Conservation (phyloP, 768 basidiomycete species). For the Lactarius sanguifluus region DNA sequence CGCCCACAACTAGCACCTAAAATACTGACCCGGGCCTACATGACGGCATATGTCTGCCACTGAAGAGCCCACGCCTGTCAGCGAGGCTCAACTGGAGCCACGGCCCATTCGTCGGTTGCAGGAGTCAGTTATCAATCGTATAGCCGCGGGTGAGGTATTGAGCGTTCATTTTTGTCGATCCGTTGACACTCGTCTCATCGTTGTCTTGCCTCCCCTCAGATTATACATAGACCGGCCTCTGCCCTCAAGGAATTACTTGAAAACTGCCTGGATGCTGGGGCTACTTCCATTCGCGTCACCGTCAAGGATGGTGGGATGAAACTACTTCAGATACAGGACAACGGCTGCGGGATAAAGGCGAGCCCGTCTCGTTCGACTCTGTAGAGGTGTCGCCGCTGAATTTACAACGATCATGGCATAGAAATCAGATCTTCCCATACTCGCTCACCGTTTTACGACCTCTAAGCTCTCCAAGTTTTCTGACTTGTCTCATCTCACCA, state of each 20-base stretch:
- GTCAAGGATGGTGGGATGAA: constrained; percentile 97
- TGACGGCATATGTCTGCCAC: background rate
- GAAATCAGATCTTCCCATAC: constrained; percentile 85
- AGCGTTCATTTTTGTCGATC: constrained; percentile 20
- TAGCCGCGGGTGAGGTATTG: constrained; percentile 57
- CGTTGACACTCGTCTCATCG: constrained; percentile 35
- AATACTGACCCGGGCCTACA: background rate
- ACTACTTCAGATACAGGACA: constrained; percentile 92
- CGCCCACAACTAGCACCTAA: no score
- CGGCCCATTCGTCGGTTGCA: constrained; percentile 25
- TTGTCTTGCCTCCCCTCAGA: constrained; percentile 44
- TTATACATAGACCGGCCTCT: constrained; percentile 88
- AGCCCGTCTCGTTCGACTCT: constrained; percentile 34
- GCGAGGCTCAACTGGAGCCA: constrained; percentile 24
- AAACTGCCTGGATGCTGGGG: constrained; percentile 91
- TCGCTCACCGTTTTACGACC: constrained; percentile 94
- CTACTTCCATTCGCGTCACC: constrained; percentile 81
- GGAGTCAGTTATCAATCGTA: constrained; percentile 30
- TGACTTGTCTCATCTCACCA: constrained; percentile 79
- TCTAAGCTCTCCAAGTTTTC: constrained; percentile 87
- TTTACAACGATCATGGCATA: constrained; percentile 34
- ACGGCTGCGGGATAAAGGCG: constrained; percentile 92
- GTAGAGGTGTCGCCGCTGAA: background rate
- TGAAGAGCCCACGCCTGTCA: background rate
- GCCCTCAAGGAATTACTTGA: constrained; percentile 96